Conservation (phyloP, 2,329 filamentous ascomycete genomes). For the Albifimbria verrucaria region DNA sequence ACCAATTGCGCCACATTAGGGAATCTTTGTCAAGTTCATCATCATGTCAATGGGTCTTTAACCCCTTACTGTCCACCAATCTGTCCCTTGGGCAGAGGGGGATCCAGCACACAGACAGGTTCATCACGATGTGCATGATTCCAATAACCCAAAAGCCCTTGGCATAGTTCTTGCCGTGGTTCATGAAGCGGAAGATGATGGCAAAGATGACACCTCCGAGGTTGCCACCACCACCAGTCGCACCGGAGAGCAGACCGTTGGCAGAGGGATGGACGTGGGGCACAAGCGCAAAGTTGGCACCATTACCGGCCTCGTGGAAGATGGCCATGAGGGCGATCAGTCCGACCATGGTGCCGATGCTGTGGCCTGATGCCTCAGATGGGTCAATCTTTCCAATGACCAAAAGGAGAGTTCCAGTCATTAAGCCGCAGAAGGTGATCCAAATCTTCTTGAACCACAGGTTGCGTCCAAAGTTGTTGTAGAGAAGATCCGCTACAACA, state of each 20-base stretch:
- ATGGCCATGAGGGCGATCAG: slow-evolving; percentile 74
- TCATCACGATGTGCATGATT: slow-evolving; percentile 66
- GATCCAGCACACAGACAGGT: slow-evolving; percentile 59
- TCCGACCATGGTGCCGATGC: slow-evolving; percentile 63
- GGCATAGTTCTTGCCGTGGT: slow-evolving; percentile 61
- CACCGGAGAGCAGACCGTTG: slow-evolving; percentile 74
- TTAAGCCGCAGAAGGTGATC: slow-evolving; percentile 49
- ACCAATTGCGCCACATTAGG: not conserved
- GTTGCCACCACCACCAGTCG: slow-evolving; percentile 78
- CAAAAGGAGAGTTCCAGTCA: slow-evolving; percentile 59
- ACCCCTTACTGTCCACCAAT: slow-evolving; percentile 22
- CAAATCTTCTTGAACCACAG: slow-evolving; percentile 44
- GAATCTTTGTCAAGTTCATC: not conserved
- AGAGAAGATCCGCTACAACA: slow-evolving; percentile 48
- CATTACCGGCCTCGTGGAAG: slow-evolving; percentile 82
- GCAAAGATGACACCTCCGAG: slow-evolving; percentile 83
- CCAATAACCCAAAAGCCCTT: slow-evolving; percentile 81
- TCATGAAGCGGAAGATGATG: slow-evolving; percentile 73
- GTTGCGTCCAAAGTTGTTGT: slow-evolving; percentile 31
- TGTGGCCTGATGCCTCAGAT: slow-evolving; percentile 39
- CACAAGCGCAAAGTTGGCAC: slow-evolving; percentile 81
- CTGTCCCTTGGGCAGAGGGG: slow-evolving; percentile 50
- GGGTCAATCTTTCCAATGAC: slow-evolving; percentile 63
- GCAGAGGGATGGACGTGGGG: slow-evolving; percentile 82
- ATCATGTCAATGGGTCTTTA: not conserved